Conservation (phyloP, 192 early-diverging fungal species). For the Podila epigama region DNA sequence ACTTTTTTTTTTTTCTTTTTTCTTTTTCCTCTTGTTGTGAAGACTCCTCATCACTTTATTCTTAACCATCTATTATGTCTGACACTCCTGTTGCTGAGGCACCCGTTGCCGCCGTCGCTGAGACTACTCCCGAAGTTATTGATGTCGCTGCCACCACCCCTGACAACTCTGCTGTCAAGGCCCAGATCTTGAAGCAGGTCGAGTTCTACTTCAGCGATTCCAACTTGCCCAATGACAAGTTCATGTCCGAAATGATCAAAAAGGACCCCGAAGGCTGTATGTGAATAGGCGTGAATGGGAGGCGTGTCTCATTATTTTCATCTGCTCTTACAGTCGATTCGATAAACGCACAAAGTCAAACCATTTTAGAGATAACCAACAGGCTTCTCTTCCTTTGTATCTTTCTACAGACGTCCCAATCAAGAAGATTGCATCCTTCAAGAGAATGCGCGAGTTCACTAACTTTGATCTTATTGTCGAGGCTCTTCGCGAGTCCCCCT, state of each 20-base stretch:
- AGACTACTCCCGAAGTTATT: background rate
- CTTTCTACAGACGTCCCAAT: slow-evolving; percentile 55
- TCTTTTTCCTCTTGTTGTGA: background rate
- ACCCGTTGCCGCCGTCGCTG: background rate
- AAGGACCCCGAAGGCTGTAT: slow-evolving; percentile 60
- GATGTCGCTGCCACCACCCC: too few species aligned
- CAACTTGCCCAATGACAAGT: slow-evolving; percentile 66
- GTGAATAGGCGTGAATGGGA: slow-evolving; percentile 18
- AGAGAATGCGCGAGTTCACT: slow-evolving; percentile 61
- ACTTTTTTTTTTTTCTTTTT: background rate
- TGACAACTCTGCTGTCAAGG: slow-evolving; percentile 28
- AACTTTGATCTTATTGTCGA: slow-evolving; percentile 55
- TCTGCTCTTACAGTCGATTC: too few species aligned
- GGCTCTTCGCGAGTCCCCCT: slow-evolving; percentile 59
- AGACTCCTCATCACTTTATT: too few species aligned
- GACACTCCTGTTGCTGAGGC: background rate
- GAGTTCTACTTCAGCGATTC: slow-evolving; percentile 71
- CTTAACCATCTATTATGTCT: background rate
- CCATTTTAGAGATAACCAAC: background rate
- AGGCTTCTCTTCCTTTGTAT: background rate
- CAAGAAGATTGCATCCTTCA: slow-evolving; percentile 58
- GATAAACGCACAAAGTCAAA: background rate
- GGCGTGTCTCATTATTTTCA: too few species aligned
- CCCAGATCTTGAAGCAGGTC: slow-evolving; percentile 65
- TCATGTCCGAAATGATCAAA: slow-evolving; percentile 50